Percentiles rank a stretch among this genome's conserved stretches.
phyloP scores from a whole-genome alignment of 176 grass and related monocot species.

The Coix lacrymajobi region DNA sequence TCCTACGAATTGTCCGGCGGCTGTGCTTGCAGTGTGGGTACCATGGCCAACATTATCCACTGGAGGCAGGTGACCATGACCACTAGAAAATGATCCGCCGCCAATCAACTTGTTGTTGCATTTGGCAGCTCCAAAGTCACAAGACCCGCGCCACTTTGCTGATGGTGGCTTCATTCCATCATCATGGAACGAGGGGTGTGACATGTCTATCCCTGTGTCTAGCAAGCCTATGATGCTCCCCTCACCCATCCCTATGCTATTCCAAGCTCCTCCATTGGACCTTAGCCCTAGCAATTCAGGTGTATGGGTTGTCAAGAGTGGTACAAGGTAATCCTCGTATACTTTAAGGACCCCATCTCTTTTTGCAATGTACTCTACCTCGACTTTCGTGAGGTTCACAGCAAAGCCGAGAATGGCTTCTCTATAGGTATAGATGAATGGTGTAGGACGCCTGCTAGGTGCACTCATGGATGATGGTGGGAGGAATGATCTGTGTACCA shows the following conservation, averaged over 20 bases:
- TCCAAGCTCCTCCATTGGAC: conserved; percentile 9
- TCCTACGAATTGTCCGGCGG: conserved; percentile 29
- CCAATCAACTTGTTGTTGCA: conserved; percentile 57
- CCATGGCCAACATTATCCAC: conserved; percentile 37
- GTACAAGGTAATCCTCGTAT: conserved; percentile 8
- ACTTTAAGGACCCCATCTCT: conserved; percentile 35
- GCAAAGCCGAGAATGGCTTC: conserved; percentile 37
- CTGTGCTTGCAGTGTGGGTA: conserved; percentile 53
- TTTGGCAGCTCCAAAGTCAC: neutral
- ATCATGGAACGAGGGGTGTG: conserved; percentile 48
- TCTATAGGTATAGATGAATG: conserved; percentile 47
- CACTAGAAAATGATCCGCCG: neutral
- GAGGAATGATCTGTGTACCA: conserved; percentile 57
- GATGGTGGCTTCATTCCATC: conserved; percentile 37
- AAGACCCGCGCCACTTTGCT: conserved; percentile 39
- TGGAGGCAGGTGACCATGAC: neutral
- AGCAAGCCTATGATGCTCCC: conserved; percentile 42
- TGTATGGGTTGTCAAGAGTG: conserved; percentile 47
- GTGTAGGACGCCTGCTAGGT: neutral
- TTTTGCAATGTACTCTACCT: conserved; percentile 11
- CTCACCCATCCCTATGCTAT: conserved; percentile 36
- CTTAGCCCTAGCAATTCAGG: conserved; percentile 40
- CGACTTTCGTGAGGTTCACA: conserved; percentile 28
- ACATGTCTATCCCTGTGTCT: conserved; percentile 32
- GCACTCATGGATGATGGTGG: neutral